Evolutionary conservation across 2,329 filamentous ascomycete genomes (phyloP).

Genomic region (Helotiales sp.): DNA sequence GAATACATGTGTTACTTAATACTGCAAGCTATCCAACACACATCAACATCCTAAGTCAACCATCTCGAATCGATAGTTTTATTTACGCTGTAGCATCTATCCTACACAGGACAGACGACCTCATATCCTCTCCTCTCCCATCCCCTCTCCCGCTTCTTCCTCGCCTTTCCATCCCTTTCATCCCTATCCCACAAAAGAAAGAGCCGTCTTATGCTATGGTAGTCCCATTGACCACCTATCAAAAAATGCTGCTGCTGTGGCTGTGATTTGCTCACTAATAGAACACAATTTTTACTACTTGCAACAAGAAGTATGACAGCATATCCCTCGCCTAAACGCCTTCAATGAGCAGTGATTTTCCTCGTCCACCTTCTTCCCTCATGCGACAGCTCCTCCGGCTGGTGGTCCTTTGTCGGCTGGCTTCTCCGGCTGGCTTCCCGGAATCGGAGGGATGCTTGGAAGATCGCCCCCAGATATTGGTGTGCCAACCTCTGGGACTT

Average conservation of each 20-base stretch:
- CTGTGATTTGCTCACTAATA: constrained; percentile 14
- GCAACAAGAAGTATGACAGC: not conserved
- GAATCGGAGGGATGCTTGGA: constrained; percentile 37
- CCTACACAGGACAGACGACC: constrained; percentile 20
- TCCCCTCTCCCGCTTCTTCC: not conserved
- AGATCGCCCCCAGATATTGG: constrained; percentile 23
- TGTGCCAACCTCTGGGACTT: constrained; percentile 58
- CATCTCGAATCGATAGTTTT: not conserved
- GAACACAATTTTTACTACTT: constrained; percentile 5
- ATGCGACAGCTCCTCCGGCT: constrained; percentile 38
- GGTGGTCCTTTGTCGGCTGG: constrained; percentile 34
- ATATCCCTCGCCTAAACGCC: constrained; percentile 17
- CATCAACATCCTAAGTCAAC: not conserved
- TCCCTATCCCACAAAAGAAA: constrained; percentile 23
- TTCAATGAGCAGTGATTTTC: constrained; percentile 20
- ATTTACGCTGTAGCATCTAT: constrained; percentile 26
- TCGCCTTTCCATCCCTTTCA: not conserved
- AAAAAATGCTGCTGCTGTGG: constrained; percentile 1
- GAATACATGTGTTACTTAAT: too few relatives aligned
- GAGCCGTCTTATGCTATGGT: constrained; percentile 15
- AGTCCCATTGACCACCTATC: constrained; percentile 6
- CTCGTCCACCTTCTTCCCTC: constrained; percentile 4
- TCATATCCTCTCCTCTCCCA: not conserved
- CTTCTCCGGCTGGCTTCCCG: constrained; percentile 30
- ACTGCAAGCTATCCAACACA: not conserved